Percentiles rank a stretch among this genome's conserved stretches.
Conservation (phyloP, 768 basidiomycete species). For the Amanita muscaria region DNA sequence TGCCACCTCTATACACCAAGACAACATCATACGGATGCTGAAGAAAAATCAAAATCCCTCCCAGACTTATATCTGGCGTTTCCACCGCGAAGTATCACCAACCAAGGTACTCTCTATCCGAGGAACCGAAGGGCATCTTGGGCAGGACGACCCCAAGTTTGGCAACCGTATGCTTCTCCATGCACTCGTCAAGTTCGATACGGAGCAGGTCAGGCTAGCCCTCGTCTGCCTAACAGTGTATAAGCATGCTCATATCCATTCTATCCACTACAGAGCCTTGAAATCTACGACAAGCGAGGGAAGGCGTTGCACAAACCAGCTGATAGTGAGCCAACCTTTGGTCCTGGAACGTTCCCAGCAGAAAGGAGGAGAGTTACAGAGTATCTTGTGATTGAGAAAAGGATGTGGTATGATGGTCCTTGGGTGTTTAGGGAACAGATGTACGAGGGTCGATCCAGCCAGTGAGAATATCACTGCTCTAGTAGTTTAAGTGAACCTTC, state of each 20-base stretch:
- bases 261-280: constrained; percentile 29
- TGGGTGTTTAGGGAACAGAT: constrained; percentile 61
- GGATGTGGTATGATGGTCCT: constrained; percentile 59
- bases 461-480: neutral
- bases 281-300: constrained; percentile 34
- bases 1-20: constrained; percentile 26
- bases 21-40: constrained; percentile 27
- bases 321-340: constrained; percentile 12
- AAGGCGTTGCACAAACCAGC: constrained; percentile 28
- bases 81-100: constrained; percentile 42
- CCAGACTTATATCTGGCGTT: constrained; percentile 32
- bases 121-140: constrained; percentile 45
- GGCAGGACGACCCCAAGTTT: constrained; percentile 33
- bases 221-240: neutral
- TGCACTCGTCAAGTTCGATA: constrained; percentile 62
- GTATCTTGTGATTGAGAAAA: constrained; percentile 42
- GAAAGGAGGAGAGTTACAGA: constrained; percentile 30
- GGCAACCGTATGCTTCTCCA: constrained; percentile 59
- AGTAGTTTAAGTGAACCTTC: too few relatives aligned
- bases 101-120: constrained; percentile 57
- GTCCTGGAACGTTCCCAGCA: constrained; percentile 27
- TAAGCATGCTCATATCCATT: neutral
- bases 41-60: constrained; percentile 22
- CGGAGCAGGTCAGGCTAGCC: constrained; percentile 47
- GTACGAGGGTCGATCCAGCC: constrained; percentile 17